A percentile compares a stretch with the other conserved stretches of the same genome.
phyloP scores from a whole-genome alignment of 2,329 filamentous ascomycete species.

The Cadophora malorum region DNA sequence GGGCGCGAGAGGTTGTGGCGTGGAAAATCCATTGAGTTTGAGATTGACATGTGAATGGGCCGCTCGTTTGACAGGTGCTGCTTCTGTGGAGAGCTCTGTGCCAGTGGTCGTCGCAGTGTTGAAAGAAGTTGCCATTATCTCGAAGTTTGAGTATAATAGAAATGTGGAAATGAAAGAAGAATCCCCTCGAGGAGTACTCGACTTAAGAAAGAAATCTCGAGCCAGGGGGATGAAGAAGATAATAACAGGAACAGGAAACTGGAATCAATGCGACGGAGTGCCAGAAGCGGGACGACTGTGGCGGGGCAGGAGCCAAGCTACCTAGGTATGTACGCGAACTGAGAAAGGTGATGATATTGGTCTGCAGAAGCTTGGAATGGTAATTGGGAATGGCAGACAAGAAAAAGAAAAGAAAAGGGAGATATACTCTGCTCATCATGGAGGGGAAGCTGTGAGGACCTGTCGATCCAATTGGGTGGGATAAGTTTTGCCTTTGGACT shows the following conservation, averaged over 20 bases:
- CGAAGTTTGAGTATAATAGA: not conserved
- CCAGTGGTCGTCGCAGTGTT: conserved; percentile 39
- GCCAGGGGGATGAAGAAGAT: conserved; percentile 57
- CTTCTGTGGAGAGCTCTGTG: conserved; percentile 28
- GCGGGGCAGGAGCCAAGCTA: conserved; percentile 48
- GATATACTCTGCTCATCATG: conserved; percentile 5
- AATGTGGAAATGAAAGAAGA: conserved; percentile 66
- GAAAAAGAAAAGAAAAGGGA: not conserved
- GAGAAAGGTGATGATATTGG: conserved; percentile 5
- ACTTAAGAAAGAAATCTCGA: not conserved
- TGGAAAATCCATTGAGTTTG: conserved; percentile 30
- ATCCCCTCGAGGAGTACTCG: conserved; percentile 13
- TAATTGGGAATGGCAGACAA: not conserved
- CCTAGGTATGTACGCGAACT: not conserved
- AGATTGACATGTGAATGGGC: conserved; percentile 41
- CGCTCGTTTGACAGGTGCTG: conserved; percentile 34
- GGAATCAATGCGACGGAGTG: conserved; percentile 66
- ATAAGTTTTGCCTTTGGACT: conserved; percentile 6
- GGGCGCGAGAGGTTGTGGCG: conserved; percentile 38
- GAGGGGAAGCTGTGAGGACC: conserved; percentile 4
- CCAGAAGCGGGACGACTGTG: conserved; percentile 47
- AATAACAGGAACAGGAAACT: conserved; percentile 77
- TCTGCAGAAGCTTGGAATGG: not conserved
- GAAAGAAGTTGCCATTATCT: conserved; percentile 34
- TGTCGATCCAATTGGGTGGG: conserved; percentile 19